Conservation (phyloP, 495 filamentous ascomycete species). For the Clavariopsis aquatica region DNA sequence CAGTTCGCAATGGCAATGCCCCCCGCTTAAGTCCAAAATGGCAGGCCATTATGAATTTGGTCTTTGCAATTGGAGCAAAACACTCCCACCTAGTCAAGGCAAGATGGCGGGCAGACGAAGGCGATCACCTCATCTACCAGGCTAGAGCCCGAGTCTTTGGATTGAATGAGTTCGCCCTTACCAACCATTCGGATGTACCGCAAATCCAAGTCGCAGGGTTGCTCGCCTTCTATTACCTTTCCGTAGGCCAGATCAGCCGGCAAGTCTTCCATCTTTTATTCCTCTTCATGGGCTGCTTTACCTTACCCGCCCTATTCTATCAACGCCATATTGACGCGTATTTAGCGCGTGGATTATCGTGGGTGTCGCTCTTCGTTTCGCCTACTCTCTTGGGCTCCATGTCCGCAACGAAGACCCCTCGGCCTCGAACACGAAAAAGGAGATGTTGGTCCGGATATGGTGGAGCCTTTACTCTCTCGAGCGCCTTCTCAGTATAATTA, state of each 20-base stretch:
- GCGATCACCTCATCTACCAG: conserved; percentile 58
- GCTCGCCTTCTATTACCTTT: conserved; percentile 59
- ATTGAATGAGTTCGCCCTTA: conserved; percentile 52
- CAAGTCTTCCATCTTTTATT: conserved; percentile 39
- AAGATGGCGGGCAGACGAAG: conserved; percentile 49
- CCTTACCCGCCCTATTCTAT: neutral
- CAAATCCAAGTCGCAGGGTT: conserved; percentile 61
- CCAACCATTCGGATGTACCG: conserved; percentile 57
- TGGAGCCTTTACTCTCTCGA: conserved; percentile 63
- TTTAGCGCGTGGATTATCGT: conserved; percentile 61
- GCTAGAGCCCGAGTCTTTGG: conserved; percentile 54
- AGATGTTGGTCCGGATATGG: conserved; percentile 62
- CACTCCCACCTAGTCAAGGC: conserved; percentile 51
- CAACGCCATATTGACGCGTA: neutral
- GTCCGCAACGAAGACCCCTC: conserved; percentile 55
- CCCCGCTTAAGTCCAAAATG: conserved; percentile 42
- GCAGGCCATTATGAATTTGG: conserved; percentile 62
- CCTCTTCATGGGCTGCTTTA: neutral
- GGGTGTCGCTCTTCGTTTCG: conserved; percentile 59
- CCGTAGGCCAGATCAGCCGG: conserved; percentile 61
- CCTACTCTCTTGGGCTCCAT: conserved; percentile 60
- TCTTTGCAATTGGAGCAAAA: conserved; percentile 61
- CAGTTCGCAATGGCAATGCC: neutral
- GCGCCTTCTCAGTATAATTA: conserved; percentile 58
- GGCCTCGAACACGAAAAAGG: conserved; percentile 55